phyloP scores from a whole-genome alignment of 2,329 filamentous ascomycete genomes.

The Beauveria scarabaeidicola region DNA sequence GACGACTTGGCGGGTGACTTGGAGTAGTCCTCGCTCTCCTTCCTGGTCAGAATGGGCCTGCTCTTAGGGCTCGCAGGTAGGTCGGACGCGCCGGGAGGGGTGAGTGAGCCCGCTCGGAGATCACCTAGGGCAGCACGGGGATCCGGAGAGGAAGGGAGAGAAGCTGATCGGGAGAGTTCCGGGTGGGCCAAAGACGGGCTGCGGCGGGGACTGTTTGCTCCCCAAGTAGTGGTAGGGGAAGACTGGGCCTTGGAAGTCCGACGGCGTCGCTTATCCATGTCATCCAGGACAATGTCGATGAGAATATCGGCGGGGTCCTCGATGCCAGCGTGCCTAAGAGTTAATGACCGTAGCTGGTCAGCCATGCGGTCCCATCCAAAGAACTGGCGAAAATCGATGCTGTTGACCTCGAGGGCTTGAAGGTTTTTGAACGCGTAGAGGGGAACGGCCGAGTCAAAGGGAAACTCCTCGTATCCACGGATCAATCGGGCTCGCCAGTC shows the following conservation, averaged over 20 bases:
- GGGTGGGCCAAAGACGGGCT: slow-evolving; percentile 56
- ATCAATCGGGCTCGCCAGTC: slow-evolving; percentile 89
- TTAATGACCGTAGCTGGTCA: slow-evolving; percentile 84
- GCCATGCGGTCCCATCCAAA: slow-evolving; percentile 93
- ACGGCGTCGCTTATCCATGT: slow-evolving; percentile 85
- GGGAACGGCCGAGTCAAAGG: slow-evolving; percentile 93
- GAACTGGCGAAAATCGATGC: slow-evolving; percentile 94
- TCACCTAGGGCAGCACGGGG: slow-evolving; percentile 39
- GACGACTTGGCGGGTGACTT: slow-evolving; percentile 35
- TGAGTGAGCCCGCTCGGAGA: slow-evolving; percentile 52
- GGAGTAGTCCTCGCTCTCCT: slow-evolving; percentile 38
- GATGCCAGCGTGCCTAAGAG: slow-evolving; percentile 76
- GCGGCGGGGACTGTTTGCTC: slow-evolving; percentile 47
- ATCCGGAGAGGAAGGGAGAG: slow-evolving; percentile 56
- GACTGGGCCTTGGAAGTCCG: slow-evolving; percentile 79
- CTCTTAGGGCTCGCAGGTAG: slow-evolving; percentile 34
- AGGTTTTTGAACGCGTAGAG: slow-evolving; percentile 97
- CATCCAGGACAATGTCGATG: slow-evolving; percentile 88
- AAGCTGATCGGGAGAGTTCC: slow-evolving; percentile 59
- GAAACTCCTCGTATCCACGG: slow-evolving; percentile 91
- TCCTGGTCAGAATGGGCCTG: slow-evolving; percentile 35
- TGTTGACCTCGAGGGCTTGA: slow-evolving; percentile 85
- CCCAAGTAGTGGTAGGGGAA: slow-evolving; percentile 68
- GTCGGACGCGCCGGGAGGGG: slow-evolving; percentile 36
- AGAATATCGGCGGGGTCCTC: slow-evolving; percentile 87